Evolutionary conservation across 164 flowering plant species (phyloP).

Genomic region (Dillenia suffruticosa): DNA sequence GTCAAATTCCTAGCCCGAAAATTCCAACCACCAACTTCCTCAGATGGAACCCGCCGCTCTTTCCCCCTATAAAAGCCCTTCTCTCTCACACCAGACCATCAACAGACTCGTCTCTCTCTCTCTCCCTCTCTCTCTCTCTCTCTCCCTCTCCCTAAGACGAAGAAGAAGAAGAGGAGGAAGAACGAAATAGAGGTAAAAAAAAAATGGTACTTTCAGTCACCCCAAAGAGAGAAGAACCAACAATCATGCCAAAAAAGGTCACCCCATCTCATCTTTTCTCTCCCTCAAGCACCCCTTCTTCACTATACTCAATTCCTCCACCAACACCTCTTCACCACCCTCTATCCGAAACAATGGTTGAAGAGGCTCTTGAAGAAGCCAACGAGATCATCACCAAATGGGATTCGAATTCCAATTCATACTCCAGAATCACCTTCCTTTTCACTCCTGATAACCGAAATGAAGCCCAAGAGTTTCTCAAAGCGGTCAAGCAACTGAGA

Average conservation of each 20-base stretch:
- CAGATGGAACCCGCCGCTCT: too few species aligned
- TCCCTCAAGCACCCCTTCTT: background rate
- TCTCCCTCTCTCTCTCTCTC: constrained; percentile 7
- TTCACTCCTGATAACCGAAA: constrained; percentile 13
- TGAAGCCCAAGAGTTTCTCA: constrained; percentile 21
- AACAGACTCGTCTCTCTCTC: background rate
- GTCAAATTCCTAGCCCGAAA: too few species aligned
- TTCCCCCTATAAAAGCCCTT: too few species aligned
- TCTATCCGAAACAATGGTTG: constrained; percentile 22
- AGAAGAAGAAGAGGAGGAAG: too few species aligned
- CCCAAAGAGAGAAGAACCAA: background rate
- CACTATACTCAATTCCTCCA: constrained; percentile 1
- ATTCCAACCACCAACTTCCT: too few species aligned
- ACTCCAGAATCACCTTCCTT: constrained; percentile 12
- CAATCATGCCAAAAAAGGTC: background rate
- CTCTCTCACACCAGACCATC: too few species aligned
- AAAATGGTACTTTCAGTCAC: constrained; percentile 4
- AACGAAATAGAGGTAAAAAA: too few species aligned
- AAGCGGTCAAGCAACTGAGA: constrained; percentile 18
- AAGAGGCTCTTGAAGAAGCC: constrained; percentile 21
- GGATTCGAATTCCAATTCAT: constrained; percentile 15
- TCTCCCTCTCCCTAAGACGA: background rate
- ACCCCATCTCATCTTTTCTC: constrained; percentile 2
- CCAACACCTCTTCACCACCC: background rate
- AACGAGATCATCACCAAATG: constrained; percentile 23